A percentile compares a stretch with the other conserved stretches of the same genome.
These are phyloP conservation scores for Kockovaella imperatae DNA, from an alignment of 768 basidiomycete genomes.

Conservation along the genomic window DNA sequence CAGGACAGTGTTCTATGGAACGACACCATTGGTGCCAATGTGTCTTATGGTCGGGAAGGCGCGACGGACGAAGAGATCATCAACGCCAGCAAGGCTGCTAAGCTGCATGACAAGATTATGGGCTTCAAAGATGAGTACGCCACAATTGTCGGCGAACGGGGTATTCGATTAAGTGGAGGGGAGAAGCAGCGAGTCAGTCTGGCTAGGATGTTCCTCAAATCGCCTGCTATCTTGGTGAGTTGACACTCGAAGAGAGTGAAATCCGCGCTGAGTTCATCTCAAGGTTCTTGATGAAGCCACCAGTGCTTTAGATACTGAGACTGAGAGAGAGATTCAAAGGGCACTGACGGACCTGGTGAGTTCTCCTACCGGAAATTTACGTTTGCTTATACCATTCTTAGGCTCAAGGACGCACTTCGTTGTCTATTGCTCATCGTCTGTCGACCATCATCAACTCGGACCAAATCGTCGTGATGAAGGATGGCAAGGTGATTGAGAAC, in stretches of 20 bases:
- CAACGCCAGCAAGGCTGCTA: slow-evolving; percentile 67
- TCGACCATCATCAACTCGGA: slow-evolving; percentile 56
- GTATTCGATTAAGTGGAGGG: slow-evolving; percentile 73
- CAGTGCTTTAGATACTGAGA: slow-evolving; percentile 73
- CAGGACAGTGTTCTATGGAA: slow-evolving; percentile 55
- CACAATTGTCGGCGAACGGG: slow-evolving; percentile 81
- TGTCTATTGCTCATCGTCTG: slow-evolving; percentile 68
- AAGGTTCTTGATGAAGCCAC: slow-evolving; percentile 44
- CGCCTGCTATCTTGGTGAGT: slow-evolving; percentile 71
- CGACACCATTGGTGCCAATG: slow-evolving; percentile 43
- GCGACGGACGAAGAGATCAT: slow-evolving; percentile 66
- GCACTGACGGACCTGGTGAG: slow-evolving; percentile 63
- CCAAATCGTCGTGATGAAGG: slow-evolving; percentile 83
- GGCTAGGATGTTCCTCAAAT: slow-evolving; percentile 76
- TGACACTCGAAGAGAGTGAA: slow-evolving; percentile 65
- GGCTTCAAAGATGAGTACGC: slow-evolving; percentile 75
- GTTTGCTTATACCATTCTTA: slow-evolving; percentile 1
- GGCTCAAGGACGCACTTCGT: slow-evolving; percentile 58
- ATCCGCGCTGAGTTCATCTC: neutral
- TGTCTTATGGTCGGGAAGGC: slow-evolving; percentile 69
- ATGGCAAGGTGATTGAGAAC: slow-evolving; percentile 73
- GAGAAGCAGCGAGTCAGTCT: slow-evolving; percentile 87
- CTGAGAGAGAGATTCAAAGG: slow-evolving; percentile 82
- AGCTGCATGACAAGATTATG: slow-evolving; percentile 79
- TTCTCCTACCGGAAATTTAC: neutral